Evolutionary conservation across 1,284 basidiomycete genomes (phyloP).

Genomic region (Mycosarcoma mackinlayi): DNA sequence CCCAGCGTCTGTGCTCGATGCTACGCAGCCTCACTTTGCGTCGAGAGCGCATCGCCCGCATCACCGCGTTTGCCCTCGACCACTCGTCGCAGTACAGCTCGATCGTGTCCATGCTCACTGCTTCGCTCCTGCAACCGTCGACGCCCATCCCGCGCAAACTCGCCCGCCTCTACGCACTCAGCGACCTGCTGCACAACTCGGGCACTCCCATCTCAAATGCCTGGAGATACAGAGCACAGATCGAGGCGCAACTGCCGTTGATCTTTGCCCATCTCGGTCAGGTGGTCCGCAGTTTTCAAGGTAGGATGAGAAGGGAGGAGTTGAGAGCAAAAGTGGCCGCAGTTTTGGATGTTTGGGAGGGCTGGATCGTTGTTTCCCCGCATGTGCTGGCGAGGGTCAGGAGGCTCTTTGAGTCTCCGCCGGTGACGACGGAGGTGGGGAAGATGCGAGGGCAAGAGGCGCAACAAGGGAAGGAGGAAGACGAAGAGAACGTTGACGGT

Average conservation of each 20-base stretch:
- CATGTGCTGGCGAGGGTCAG: slow-evolving; percentile 76
- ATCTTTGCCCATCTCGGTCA: slow-evolving; percentile 60
- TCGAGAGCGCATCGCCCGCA: slow-evolving; percentile 88
- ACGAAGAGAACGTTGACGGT: slow-evolving; percentile 30
- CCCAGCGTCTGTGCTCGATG: slow-evolving; percentile 87
- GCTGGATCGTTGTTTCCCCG: slow-evolving; percentile 79
- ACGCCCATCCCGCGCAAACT: slow-evolving; percentile 96
- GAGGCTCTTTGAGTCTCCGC: slow-evolving; percentile 39
- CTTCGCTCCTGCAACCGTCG: slow-evolving; percentile 73
- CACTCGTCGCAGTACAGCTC: slow-evolving; percentile 79
- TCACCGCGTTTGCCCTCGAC: slow-evolving; percentile 94
- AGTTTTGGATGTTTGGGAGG: slow-evolving; percentile 92
- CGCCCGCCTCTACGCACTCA: slow-evolving; percentile 91
- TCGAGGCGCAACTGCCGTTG: slow-evolving; percentile 43
- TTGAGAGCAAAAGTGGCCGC: slow-evolving; percentile 82
- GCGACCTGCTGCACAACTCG: slow-evolving; percentile 97
- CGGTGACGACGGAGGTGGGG: not conserved
- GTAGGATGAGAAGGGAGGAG: slow-evolving; percentile 56
- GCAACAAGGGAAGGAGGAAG: not conserved
- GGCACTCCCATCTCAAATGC: slow-evolving; percentile 84
- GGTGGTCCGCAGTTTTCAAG: slow-evolving; percentile 42
- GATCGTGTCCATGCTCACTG: slow-evolving; percentile 67
- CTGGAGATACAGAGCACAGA: slow-evolving; percentile 49
- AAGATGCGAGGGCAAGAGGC: not conserved
- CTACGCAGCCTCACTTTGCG: slow-evolving; percentile 85